Base-by-base conservation (phyloP, 805 yeast species). In the Teunomyces kruisii region DNA sequence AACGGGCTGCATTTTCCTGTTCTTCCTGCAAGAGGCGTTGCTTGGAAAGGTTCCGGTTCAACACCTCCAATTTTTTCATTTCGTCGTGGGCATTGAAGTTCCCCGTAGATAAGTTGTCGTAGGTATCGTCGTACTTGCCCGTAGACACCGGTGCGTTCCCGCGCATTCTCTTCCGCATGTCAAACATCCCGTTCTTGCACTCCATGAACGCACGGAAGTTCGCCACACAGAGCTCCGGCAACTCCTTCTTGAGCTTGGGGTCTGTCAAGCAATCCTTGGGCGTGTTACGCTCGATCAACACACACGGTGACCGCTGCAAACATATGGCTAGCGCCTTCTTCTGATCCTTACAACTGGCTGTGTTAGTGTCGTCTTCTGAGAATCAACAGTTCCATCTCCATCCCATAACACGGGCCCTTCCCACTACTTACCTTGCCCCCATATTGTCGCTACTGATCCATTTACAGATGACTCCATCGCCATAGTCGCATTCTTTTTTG, bases 271-370 rank as follows among this genome's bases (percentile, higher is more conserved):
- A 92, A 47, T 89, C 84, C 50, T 88, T 84, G 2, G 98, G 98
- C 1, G 88, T 88, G 65, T 94, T 77, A 52, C 99, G 76, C 50
- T 94, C 88, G 16, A 92, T 78, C 70, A 92, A 75, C 41, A 92
- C 99, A 65, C 99, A 92, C 12, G 98, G 98, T 4, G 97, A 90
- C 59, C 97, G 79, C 64, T 92, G 99, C 40, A 92, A 76, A 63
- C 99, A 92, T 15, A 92, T 83, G 8, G 98, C 98, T 46, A 94
- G 88, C n/a, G 96, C 96, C 56, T 81, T 89, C 58, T 91, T 81
- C 61, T 92, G 95, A 65, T 92, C 99, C 59, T 87, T 85, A 65
- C 99, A 92, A 75, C 96, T 90, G 48, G 0, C 33, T 4, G n/a
- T 14, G 14, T 14, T 19, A 8, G 63, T 55, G n/a, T n/a, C n/a